Percentiles rank a stretch among this genome's conserved stretches.
Conservation (phyloP, 306 rosid species). For the Vigna mungo region DNA sequence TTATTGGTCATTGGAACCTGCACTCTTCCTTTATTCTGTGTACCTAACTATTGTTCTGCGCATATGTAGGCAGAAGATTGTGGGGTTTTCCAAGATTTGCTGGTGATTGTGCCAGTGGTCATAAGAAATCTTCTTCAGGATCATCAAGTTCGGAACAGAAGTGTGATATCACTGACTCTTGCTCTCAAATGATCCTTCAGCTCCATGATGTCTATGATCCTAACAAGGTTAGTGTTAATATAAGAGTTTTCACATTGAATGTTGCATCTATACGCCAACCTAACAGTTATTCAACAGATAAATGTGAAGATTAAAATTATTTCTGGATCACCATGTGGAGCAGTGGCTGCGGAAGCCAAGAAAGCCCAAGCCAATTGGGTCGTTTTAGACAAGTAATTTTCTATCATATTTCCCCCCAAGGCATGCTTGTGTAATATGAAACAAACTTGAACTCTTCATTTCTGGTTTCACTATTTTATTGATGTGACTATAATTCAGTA, state of each 20-base stretch:
- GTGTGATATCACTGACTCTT: constrained; percentile 79
- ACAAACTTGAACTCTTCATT: neutral
- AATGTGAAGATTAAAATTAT: constrained; percentile 89
- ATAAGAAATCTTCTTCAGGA: constrained; percentile 63
- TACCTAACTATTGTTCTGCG: constrained; percentile 12
- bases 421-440: constrained; percentile 26
- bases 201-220: constrained; percentile 98
- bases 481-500: constrained; percentile 12
- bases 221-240: constrained; percentile 65
- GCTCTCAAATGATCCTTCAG: constrained; percentile 99
- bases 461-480: constrained; percentile 14
- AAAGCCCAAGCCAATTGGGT: constrained; percentile 90
- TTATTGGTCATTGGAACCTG: constrained; percentile 28
- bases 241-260: neutral
- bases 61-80: constrained; percentile 72
- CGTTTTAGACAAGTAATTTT: constrained; percentile 86
- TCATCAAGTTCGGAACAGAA: constrained; percentile 75
- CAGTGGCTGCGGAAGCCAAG: constrained; percentile 90
- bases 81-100: constrained; percentile 97
- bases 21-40: neutral
- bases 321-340: constrained; percentile 90
- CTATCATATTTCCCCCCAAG: constrained; percentile 14
- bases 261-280: constrained; percentile 16
- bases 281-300: constrained; percentile 56
- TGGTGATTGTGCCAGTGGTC: constrained; percentile 88